phyloP scores from a whole-genome alignment of 306 rosid genomes.

The Luffa acutangula region DNA sequence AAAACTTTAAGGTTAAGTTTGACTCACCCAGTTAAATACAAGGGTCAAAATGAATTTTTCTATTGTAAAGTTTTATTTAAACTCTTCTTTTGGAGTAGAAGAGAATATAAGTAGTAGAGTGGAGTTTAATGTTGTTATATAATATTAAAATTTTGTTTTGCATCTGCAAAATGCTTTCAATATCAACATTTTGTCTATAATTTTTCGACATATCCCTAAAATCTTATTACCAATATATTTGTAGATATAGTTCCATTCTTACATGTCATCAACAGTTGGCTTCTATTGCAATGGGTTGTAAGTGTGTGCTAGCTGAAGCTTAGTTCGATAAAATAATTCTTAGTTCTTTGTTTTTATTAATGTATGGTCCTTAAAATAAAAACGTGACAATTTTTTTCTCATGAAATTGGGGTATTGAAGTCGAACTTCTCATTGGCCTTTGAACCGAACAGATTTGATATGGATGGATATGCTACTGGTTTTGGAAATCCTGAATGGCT shows the following conservation, averaged over 20 bases:
- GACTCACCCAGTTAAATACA: background rate
- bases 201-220: background rate
- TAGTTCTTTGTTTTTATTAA: background rate
- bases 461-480: constrained; percentile 66
- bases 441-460: constrained; percentile 54
- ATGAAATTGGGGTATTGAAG: background rate
- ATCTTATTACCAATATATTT: background rate
- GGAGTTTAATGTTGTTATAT: background rate
- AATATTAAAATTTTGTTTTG: background rate
- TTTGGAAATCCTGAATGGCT: constrained; percentile 92
- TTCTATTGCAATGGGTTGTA: background rate
- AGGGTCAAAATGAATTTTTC: background rate
- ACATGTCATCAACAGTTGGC: background rate
- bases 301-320: background rate
- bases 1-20: background rate
- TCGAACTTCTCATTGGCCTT: background rate
- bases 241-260: background rate
- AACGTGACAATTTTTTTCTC: background rate
- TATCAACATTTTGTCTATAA: background rate
- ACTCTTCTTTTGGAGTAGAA: background rate
- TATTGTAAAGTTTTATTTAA: background rate
- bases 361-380: background rate
- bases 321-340: background rate
- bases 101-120: background rate
- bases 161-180: background rate